Evolutionary conservation across 2,329 filamentous ascomycete genomes (phyloP), one percentile per base, ranked within the genome.

Genomic region (Dactylellina drechsleri): DNA sequence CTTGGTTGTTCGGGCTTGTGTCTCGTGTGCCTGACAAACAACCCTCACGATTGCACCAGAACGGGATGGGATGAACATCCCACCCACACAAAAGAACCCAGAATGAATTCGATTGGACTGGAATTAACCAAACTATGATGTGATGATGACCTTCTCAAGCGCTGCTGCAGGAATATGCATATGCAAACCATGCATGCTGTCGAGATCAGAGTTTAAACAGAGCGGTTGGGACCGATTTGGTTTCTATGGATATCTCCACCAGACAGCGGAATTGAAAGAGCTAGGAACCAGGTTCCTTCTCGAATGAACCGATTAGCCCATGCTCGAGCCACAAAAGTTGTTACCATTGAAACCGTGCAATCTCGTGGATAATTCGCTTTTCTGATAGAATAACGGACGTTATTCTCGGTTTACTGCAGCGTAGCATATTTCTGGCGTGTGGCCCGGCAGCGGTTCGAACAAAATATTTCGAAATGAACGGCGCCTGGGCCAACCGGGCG

Each of bases 161-260:
- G 52, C 52, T 47, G 43, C 15, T 18, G 43, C 16, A n/a, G 1
- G 43, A 47, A 47, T 18, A 47, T 47, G 43, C 43, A 47, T 7
- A 18, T 47, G 31, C 31, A 36, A 7, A 36, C 31, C 31, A 36
- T 10, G 31, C 31, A 7, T 36, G 31, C 31, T 36, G 6, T 36
- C 31, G 13, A 12, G 43, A 47, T 12, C 40, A 20, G 28, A 53
- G 28, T 45, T 28, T 59, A 47, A 18, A 18, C 13, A 26, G 66
- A 36, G 62, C 70, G 70, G 70, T 62, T 67, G 70, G 57, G 50
- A 47, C 36, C 58, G 70, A 62, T 74, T 74, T 67, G 70, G 70
- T 74, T 74, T 74, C 70, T 74, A 74, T 74, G 70, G 70, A 67
- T 74, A 74, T 74, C 70, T 41, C 62, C 50, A 67, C 23, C 58